These are phyloP conservation scores for Agaricus sinodeliciosus DNA, from an alignment of 768 basidiomycete genomes.

Conservation along the genomic window DNA sequence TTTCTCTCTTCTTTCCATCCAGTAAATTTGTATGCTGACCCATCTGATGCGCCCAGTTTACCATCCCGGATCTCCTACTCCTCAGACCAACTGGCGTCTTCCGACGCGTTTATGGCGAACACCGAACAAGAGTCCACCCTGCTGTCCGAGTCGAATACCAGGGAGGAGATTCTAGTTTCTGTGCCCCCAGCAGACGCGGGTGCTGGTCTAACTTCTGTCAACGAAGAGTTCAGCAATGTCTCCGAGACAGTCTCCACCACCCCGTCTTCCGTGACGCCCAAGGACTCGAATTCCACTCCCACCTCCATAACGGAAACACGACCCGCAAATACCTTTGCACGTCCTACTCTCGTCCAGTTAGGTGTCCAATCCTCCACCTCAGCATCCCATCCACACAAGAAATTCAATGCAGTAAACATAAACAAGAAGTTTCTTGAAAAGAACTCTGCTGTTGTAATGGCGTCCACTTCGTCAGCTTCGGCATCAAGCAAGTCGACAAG, in stretches of 20 bases:
- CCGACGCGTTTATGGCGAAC: constrained; percentile 79
- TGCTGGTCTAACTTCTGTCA: constrained; percentile 17
- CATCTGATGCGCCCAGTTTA: constrained; percentile 8
- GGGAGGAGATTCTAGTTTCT: constrained; percentile 19
- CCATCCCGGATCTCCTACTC: constrained; percentile 12
- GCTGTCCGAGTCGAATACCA: constrained; percentile 37
- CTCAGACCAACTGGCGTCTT: constrained; percentile 41
- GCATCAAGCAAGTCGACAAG: constrained; percentile 43
- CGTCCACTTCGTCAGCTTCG: constrained; percentile 36
- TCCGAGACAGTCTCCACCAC: constrained; percentile 13
- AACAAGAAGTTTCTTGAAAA: constrained; percentile 97
- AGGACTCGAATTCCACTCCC: constrained; percentile 12
- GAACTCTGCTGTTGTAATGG: constrained; percentile 55
- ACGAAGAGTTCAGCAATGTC: constrained; percentile 14
- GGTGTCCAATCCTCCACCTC: constrained; percentile 28
- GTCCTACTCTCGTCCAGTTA: constrained; percentile 41
- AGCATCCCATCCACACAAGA: constrained; percentile 59
- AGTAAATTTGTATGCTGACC: neutral
- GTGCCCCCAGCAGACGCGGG: constrained; percentile 21
- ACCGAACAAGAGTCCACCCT: constrained; percentile 41
- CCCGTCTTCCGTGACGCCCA: constrained; percentile 11
- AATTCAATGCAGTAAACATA: constrained; percentile 85
- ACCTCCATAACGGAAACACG: constrained; percentile 18
- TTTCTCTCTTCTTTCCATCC: neutral
- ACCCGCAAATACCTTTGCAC: constrained; percentile 22